Evolutionary conservation across 768 basidiomycete genomes (phyloP).

Genomic region (Serendipita sp.): DNA sequence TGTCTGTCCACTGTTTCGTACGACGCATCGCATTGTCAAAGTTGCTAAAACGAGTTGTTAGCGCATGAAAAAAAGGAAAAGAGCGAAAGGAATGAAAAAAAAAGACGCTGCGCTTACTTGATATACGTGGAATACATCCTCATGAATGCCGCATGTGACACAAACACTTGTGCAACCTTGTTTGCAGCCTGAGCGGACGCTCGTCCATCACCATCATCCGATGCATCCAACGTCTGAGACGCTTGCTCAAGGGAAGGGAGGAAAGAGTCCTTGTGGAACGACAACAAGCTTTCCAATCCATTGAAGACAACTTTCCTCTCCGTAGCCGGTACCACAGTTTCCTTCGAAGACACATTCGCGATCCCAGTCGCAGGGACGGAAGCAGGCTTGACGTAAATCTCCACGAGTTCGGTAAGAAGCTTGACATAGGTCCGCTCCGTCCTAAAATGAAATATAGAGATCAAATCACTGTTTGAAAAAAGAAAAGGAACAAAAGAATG

Average conservation of each 20-base stretch:
- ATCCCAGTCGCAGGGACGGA: slow-evolving; percentile 53
- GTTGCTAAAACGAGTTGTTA: slow-evolving; percentile 36
- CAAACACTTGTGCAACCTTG: slow-evolving; percentile 74
- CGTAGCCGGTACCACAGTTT: slow-evolving; percentile 66
- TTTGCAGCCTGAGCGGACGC: slow-evolving; percentile 60
- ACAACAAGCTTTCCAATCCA: slow-evolving; percentile 75
- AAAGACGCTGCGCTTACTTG: slow-evolving; percentile 42
- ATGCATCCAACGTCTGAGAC: slow-evolving; percentile 47
- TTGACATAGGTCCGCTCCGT: slow-evolving; percentile 93
- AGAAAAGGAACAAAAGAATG: slow-evolving; percentile 60
- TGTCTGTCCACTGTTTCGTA: slow-evolving; percentile 64
- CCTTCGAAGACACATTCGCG: slow-evolving; percentile 49
- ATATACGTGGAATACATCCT: slow-evolving; percentile 97
- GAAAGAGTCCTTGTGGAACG: slow-evolving; percentile 87
- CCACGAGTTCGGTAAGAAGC: slow-evolving; percentile 82
- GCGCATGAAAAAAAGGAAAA: slow-evolving; percentile 7
- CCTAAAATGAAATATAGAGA: slow-evolving; percentile 25
- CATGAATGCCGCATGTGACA: slow-evolving; percentile 94
- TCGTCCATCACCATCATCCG: slow-evolving; percentile 52
- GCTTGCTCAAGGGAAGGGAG: slow-evolving; percentile 77
- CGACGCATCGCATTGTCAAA: slow-evolving; percentile 87
- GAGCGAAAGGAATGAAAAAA: slow-evolving; percentile 11
- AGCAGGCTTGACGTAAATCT: slow-evolving; percentile 87
- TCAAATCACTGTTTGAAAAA: slow-evolving; percentile 10
- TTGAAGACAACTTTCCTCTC: slow-evolving; percentile 89